Base-by-base conservation (phyloP, 2,329 filamentous ascomycete species). In the Beauveria pseudobassiana region DNA sequence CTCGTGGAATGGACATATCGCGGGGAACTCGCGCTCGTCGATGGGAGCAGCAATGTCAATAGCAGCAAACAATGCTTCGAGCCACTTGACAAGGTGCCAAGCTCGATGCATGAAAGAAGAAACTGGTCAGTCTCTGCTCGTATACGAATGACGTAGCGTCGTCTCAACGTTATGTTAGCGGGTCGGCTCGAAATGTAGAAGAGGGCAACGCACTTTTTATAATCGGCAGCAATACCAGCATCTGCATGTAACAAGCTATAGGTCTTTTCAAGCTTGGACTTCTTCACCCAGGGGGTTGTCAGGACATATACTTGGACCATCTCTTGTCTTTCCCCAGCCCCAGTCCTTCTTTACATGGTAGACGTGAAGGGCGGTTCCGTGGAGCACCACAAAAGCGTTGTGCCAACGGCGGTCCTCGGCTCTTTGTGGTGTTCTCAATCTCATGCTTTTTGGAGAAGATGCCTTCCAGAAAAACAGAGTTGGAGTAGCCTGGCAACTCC, bases 161-260 rank as follows among this genome's bases (percentile, higher is more conserved):
- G 80, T 69, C 82, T 85, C 61, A 20, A 51, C 30, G 26, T 16
- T 3, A 34, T 34, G 42, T 59, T 51, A 51, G 40, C 48, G 6
- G 14, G 16, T 28, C 50, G 24, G 34, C n/a, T 46, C 38, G 12
- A 60, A 42, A n/a, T 9, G 10, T 26, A 14, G 8, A 52, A 49
- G 49, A 38, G 9, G n/a, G 24, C 42, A 46, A 78, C 82, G 67
- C 73, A 86, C 81, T 90, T 89, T 67, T 82, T 80, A 70, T 89
- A 88, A 72, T 92, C 89, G 18, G 85, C 82, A 10, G 89, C 89
- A 64, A 91, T 82, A 12, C 89, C 89, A 24, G 88, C 84, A 72
- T 92, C 89, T 24, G 88, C 89, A 70, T 91, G 87, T 65, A 90
- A 82, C 53, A 92, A 78, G 58, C 85, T 88, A 70, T 90, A 92